These are phyloP conservation scores for Mercurialis annua DNA, from an alignment of 345 rosid species.

Conservation along the genomic window DNA sequence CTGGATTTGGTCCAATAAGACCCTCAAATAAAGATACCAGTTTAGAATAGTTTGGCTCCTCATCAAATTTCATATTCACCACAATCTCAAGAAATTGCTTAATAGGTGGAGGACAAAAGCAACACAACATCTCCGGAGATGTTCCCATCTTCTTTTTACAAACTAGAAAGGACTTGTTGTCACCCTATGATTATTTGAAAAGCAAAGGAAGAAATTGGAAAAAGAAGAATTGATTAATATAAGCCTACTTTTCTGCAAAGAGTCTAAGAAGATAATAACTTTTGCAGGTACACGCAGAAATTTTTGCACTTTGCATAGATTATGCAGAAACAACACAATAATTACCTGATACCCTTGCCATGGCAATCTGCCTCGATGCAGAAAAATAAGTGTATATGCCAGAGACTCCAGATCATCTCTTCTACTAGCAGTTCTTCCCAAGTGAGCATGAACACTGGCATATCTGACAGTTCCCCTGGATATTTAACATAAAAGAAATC, in stretches of 20 bases:
- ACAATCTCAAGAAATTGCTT: conserved; percentile 32
- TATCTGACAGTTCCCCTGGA: conserved; percentile 36
- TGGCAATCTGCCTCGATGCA: conserved; percentile 37
- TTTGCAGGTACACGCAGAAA: not conserved
- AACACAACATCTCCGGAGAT: conserved; percentile 34
- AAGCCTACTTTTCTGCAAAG: not conserved
- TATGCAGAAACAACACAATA: not conserved
- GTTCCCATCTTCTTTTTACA: conserved; percentile 40
- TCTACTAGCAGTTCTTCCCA: conserved; percentile 37
- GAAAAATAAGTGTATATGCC: conserved; percentile 33
- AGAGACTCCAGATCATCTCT: conserved; percentile 39
- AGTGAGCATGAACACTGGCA: conserved; percentile 38
- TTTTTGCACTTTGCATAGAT: not conserved
- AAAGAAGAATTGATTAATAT: not conserved
- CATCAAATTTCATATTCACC: conserved; percentile 38
- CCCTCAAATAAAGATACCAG: conserved; percentile 31
- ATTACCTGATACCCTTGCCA: conserved; percentile 39
- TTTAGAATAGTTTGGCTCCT: conserved; percentile 34
- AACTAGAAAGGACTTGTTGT: conserved; percentile 35
- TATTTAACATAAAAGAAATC: not conserved
- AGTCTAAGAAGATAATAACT: not conserved
- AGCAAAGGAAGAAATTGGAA: too few species aligned
- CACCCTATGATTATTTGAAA: conserved; percentile 19
- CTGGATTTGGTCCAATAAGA: conserved; percentile 34
- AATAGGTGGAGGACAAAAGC: conserved; percentile 31